Evolutionary conservation across 2,329 filamentous ascomycete species (phyloP), one percentile per base, ranked within the genome.

Genomic region (Ophiosphaerella korrae): DNA sequence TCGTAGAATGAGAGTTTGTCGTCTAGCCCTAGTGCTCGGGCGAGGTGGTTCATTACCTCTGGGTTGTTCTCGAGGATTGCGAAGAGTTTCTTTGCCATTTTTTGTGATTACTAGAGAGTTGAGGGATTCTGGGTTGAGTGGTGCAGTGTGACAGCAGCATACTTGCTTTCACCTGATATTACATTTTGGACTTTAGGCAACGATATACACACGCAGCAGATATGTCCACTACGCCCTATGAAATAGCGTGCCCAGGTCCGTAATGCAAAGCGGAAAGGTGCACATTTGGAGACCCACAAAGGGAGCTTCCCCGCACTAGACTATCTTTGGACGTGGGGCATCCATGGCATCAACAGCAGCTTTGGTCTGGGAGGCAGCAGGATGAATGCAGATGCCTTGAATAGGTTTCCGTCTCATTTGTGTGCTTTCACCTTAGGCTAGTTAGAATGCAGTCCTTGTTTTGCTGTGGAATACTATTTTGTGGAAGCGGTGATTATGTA

Each of bases 61-160:
- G 82, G 82, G 59, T 84, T 84, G 71, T 84, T 84, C 55, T 85
- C 70, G 13, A 71, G 62, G 16, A 70, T 40, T 3, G 50, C 57
- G 35, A 64, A 71, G n/a, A 55, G 50, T 41, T 68, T 68, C 40
- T 64, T 64, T n/a, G 65, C 29, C 65, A 67, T 68, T 11, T 38
- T 57, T 24, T 13, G 40, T 13, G 29, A 33, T 37, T 24, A 21
- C 29, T 2, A 24, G 16, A 49, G 13, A 3, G 7, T 11, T 18
- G 13, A 24, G 33, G n/a, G 13, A 35, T 13, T 21, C 18, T 32
- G 35, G 31, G 23, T 39, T 35, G 33, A 39, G 21, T 39, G 26
- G 14, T 16, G 23, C 7, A 23, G 23, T 16, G n/a, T 29, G 26
- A 8, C 6, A 29, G 11, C 11, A 3, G 26, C 26, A 29, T 29